Evolutionary conservation across 1,284 basidiomycete species (phyloP).

Genomic region (Cutaneotrichosporon sp.): DNA sequence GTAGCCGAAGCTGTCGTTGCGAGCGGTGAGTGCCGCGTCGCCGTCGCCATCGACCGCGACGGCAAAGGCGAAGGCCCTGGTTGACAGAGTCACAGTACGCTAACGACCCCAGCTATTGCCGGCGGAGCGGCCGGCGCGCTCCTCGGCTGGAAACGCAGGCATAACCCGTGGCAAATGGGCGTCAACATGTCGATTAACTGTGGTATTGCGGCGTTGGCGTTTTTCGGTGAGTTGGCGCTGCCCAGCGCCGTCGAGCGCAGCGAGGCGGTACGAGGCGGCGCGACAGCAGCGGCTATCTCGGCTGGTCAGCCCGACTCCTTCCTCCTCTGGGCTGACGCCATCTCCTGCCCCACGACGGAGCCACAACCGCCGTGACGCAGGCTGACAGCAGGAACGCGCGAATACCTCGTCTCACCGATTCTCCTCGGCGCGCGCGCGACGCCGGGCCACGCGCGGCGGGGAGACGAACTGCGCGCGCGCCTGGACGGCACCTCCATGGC

Average conservation of each 20-base stretch:
- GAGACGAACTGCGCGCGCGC: slow-evolving; percentile 4
- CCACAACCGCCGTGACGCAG: not conserved
- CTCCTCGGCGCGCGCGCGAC: slow-evolving; percentile 25
- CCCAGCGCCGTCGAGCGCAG: not conserved
- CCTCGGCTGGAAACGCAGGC: slow-evolving; percentile 27
- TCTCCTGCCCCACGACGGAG: too few species aligned
- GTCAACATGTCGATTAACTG: slow-evolving; percentile 40
- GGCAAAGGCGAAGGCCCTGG: not conserved
- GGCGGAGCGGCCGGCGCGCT: slow-evolving; percentile 35
- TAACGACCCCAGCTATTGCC: slow-evolving; percentile 18
- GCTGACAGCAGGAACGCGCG: slow-evolving; percentile 23
- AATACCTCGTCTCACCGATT: slow-evolving; percentile 44
- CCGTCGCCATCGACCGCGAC: too few species aligned
- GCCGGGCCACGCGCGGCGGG: slow-evolving; percentile 21
- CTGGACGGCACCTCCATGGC: not conserved
- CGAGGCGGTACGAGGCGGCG: not conserved
- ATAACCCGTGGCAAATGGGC: slow-evolving; percentile 30
- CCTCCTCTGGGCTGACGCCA: not conserved
- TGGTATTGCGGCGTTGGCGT: slow-evolving; percentile 32
- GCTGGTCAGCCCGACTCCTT: not conserved
- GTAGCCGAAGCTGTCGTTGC: slow-evolving; percentile 12
- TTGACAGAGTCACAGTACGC: too few species aligned
- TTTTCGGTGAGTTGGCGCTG: slow-evolving; percentile 29
- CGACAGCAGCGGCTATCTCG: too few species aligned
- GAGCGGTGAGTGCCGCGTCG: slow-evolving; percentile 3